These are phyloP conservation scores for Fusarium algeriense DNA, from an alignment of 2,329 filamentous ascomycete species.

Conservation along the genomic window DNA sequence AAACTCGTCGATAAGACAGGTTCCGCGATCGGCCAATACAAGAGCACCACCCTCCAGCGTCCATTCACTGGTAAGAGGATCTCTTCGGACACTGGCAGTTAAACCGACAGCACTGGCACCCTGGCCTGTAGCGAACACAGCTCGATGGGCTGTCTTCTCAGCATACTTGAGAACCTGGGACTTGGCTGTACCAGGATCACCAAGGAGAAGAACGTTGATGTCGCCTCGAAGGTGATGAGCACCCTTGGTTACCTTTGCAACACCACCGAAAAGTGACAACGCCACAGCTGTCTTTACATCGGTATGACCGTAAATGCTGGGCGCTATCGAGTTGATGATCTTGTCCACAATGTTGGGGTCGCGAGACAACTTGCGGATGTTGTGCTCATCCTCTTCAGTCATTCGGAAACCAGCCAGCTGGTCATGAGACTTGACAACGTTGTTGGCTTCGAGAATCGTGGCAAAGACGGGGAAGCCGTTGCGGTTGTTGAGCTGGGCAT, in stretches of 20 bases:
- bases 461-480: slow-evolving; percentile 99
- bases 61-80: slow-evolving; percentile 97
- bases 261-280: slow-evolving; percentile 92
- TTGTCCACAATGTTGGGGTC: slow-evolving; percentile 95
- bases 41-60: slow-evolving; percentile 95
- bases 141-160: slow-evolving; percentile 95
- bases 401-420: slow-evolving; percentile 96
- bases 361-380: slow-evolving; percentile 87
- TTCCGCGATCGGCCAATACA: slow-evolving; percentile 93
- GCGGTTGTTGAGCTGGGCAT: slow-evolving; percentile 96
- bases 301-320: slow-evolving; percentile 95
- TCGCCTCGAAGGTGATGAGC: slow-evolving; percentile 93
- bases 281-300: slow-evolving; percentile 98
- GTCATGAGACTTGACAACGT: slow-evolving; percentile 96
- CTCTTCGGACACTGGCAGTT: slow-evolving; percentile 93
- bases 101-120: slow-evolving; percentile 97
- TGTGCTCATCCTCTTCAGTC: slow-evolving; percentile 93
- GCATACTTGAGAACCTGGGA: slow-evolving; percentile 98
- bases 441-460: slow-evolving; percentile 96
- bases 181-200: slow-evolving; percentile 97
- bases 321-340: slow-evolving; percentile 91
- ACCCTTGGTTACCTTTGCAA: slow-evolving; percentile 90
- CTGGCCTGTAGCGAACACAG: slow-evolving; percentile 97
- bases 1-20: slow-evolving; percentile 97
- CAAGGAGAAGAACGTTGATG: slow-evolving; percentile 96